Evolutionary conservation across 805 yeast genomes (phyloP).

Genomic region (Starmerella khaoyaiensis): DNA sequence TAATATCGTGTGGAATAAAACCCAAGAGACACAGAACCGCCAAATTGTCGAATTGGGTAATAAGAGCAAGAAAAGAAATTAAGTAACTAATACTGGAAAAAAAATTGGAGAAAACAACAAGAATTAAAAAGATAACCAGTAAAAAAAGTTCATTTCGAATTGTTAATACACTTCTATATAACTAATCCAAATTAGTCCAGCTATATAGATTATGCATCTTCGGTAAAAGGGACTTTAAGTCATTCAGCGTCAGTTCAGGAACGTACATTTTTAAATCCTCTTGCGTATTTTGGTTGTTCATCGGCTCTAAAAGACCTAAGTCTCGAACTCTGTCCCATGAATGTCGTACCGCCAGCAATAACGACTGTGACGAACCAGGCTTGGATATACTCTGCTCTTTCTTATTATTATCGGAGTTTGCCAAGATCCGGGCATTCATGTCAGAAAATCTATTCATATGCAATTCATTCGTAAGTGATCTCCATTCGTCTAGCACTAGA

Average conservation of each 20-base stretch:
- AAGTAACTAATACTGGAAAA: too few relatives aligned
- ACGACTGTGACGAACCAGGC: slow-evolving; percentile 25
- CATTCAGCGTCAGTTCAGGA: slow-evolving; percentile 28
- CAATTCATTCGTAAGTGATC: slow-evolving; percentile 36
- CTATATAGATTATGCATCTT: slow-evolving; percentile 31
- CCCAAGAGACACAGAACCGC: too few relatives aligned
- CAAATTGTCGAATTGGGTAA: too few relatives aligned
- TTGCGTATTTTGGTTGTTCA: slow-evolving; percentile 33
- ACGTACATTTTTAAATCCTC: slow-evolving; percentile 27
- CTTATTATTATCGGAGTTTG: not conserved
- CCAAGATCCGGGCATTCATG: not conserved
- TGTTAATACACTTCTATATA: not conserved
- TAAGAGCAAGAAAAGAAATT: too few relatives aligned
- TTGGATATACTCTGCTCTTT: not conserved
- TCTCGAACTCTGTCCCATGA: slow-evolving; percentile 63
- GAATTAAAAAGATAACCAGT: too few relatives aligned
- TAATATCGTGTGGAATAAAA: too few relatives aligned
- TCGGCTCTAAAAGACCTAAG: slow-evolving; percentile 37
- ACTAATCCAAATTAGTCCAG: slow-evolving; percentile 29
- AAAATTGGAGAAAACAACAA: too few relatives aligned
- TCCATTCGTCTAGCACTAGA: slow-evolving; percentile 63
- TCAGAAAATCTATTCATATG: slow-evolving; percentile 30
- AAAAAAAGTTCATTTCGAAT: not conserved
- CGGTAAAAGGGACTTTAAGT: slow-evolving; percentile 26
- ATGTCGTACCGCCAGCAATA: slow-evolving; percentile 44